Conservation (phyloP, 192 early-diverging fungal genomes). For the Backusella australiensis region DNA sequence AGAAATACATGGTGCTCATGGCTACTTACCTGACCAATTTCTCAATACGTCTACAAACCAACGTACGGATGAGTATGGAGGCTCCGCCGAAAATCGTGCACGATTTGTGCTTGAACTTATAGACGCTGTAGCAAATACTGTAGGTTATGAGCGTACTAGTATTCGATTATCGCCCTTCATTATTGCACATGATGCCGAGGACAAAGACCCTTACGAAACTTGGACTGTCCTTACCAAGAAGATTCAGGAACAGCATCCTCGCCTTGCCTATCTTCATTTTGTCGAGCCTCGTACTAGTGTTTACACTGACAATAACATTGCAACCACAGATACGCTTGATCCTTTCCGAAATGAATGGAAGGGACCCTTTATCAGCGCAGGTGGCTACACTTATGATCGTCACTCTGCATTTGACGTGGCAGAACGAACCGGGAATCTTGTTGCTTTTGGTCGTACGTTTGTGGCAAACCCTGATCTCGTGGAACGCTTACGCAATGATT, state of each 20-base stretch:
- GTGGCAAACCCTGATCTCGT: slow-evolving; percentile 37
- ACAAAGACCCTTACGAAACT: slow-evolving; percentile 17
- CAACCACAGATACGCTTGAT: neutral
- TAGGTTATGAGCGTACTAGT: slow-evolving; percentile 24
- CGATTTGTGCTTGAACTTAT: slow-evolving; percentile 19
- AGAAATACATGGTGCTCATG: slow-evolving; percentile 89
- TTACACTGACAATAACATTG: neutral
- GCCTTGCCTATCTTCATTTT: slow-evolving; percentile 32
- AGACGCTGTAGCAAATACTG: slow-evolving; percentile 11
- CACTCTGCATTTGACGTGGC: neutral
- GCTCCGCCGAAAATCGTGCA: slow-evolving; percentile 19
- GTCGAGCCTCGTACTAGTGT: slow-evolving; percentile 15
- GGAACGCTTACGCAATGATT: slow-evolving; percentile 11
- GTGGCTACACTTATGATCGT: slow-evolving; percentile 17
- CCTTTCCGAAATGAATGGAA: slow-evolving; percentile 14
- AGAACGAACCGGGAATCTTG: slow-evolving; percentile 22
- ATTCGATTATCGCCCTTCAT: slow-evolving; percentile 29
- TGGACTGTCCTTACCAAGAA: slow-evolving; percentile 17
- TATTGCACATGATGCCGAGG: slow-evolving; percentile 17
- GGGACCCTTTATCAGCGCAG: slow-evolving; percentile 19
- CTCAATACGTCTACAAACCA: slow-evolving; percentile 73
- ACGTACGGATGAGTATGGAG: slow-evolving; percentile 54
- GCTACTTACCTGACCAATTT: slow-evolving; percentile 82
- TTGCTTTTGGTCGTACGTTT: slow-evolving; percentile 31
- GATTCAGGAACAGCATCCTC: slow-evolving; percentile 22